These are phyloP conservation scores for Lipomyces yamanashiensis DNA, from an alignment of 805 yeast genomes.

Conservation along the genomic window DNA sequence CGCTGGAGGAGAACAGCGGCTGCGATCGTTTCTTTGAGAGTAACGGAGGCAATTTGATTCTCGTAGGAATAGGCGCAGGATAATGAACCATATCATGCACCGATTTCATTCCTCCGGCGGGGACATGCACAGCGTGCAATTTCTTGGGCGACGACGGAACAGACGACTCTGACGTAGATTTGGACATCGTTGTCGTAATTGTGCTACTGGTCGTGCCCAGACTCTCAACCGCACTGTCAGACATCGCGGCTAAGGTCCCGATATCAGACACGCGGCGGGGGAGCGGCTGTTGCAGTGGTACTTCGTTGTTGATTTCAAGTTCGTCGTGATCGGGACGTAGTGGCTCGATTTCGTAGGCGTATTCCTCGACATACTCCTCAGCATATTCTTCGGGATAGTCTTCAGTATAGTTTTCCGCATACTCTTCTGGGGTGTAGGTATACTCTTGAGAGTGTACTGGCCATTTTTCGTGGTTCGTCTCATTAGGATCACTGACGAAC, in stretches of 20 bases:
- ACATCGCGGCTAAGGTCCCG: conserved; percentile 6
- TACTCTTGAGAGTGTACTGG: too few species aligned
- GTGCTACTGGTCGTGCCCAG: not conserved
- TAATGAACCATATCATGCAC: conserved; percentile 13
- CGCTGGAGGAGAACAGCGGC: not conserved
- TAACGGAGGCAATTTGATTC: conserved; percentile 24
- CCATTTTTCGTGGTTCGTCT: not conserved
- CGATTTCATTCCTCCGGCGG: not conserved
- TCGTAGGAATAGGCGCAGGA: conserved; percentile 32
- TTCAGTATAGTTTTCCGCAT: too few species aligned
- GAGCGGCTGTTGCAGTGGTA: conserved; percentile 3
- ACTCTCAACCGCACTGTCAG: conserved; percentile 2
- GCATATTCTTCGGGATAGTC: too few species aligned
- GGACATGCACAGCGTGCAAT: not conserved
- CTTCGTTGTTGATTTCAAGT: not conserved
- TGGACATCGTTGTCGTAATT: not conserved
- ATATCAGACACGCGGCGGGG: conserved; percentile 7
- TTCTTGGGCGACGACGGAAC: not conserved
- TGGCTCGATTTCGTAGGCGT: not conserved
- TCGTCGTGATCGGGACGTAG: not conserved
- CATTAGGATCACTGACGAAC: not conserved
- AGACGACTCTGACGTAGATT: too few species aligned
- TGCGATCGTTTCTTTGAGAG: conserved; percentile 13
- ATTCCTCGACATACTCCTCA: not conserved
- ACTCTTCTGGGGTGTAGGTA: too few species aligned